A percentile compares a stretch with the other conserved stretches of the same genome.
phyloP scores from a whole-genome alignment of 495 filamentous ascomycete genomes.

The Platismatia glauca region DNA sequence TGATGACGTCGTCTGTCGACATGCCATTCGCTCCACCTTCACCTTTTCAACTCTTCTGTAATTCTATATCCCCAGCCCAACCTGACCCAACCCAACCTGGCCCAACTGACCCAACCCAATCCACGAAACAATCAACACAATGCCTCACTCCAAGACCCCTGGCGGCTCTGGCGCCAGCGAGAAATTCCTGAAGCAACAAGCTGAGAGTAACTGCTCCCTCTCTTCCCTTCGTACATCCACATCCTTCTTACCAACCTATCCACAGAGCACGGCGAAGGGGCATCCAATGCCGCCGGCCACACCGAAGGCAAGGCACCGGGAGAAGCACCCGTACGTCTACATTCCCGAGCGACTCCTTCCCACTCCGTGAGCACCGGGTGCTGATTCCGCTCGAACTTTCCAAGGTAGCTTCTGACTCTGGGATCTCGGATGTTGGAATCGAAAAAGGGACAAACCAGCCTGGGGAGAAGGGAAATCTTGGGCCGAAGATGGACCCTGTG shows the following conservation, averaged over 20 bases:
- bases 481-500: constrained; percentile 8
- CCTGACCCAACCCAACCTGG: background rate
- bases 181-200: constrained; percentile 27
- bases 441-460: constrained; percentile 21
- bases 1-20: no score
- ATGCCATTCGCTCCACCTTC: no score
- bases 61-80: no score
- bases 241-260: background rate
- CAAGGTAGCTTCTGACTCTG: constrained; percentile 18
- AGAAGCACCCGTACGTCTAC: constrained; percentile 9
- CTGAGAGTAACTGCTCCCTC: constrained; percentile 28
- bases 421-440: constrained; percentile 12
- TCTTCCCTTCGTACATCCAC: background rate
- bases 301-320: constrained; percentile 17
- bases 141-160: constrained; percentile 19
- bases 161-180: constrained; percentile 18
- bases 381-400: background rate
- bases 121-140: background rate
- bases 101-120: no score
- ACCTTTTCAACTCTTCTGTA: no score
- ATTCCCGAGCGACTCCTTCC: background rate
- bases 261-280: constrained; percentile 15
- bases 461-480: constrained; percentile 16
- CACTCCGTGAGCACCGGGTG: background rate
- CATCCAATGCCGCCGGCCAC: constrained; percentile 19